phyloP scores from a whole-genome alignment of 148 eudicot genomes.

The Cornus controversa region DNA sequence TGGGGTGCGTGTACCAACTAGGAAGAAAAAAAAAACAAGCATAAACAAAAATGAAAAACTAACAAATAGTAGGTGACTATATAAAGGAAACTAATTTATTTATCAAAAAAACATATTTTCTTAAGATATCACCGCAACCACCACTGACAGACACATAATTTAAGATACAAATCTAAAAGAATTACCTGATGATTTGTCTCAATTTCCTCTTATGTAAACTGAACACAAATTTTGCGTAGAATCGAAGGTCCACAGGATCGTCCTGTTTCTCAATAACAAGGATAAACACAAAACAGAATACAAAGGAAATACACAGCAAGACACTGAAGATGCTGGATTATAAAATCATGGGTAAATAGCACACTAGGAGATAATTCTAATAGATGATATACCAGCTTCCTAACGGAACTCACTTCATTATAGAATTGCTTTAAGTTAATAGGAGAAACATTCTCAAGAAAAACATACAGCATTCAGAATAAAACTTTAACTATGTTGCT shows the following conservation, averaged over 20 bases:
- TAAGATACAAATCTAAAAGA: background rate
- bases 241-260: background rate
- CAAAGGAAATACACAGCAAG: background rate
- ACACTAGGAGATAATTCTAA: no score
- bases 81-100: background rate
- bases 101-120: background rate
- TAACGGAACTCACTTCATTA: no score
- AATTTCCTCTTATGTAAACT: background rate
- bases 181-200: background rate
- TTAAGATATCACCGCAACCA: no score
- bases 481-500: no score
- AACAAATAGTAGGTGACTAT: background rate
- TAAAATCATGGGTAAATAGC: background rate
- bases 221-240: background rate
- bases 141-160: background rate
- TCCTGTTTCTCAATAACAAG: background rate
- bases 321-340: background rate
- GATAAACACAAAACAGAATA: background rate
- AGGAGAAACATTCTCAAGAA: background rate
- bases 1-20: no score
- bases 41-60: background rate
- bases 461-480: background rate
- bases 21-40: no score
- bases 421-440: background rate
- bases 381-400: background rate